Percentiles rank a stretch among this genome's conserved stretches.
Conservation (phyloP, 495 filamentous ascomycete genomes). For the Lophium mytilinum region DNA sequence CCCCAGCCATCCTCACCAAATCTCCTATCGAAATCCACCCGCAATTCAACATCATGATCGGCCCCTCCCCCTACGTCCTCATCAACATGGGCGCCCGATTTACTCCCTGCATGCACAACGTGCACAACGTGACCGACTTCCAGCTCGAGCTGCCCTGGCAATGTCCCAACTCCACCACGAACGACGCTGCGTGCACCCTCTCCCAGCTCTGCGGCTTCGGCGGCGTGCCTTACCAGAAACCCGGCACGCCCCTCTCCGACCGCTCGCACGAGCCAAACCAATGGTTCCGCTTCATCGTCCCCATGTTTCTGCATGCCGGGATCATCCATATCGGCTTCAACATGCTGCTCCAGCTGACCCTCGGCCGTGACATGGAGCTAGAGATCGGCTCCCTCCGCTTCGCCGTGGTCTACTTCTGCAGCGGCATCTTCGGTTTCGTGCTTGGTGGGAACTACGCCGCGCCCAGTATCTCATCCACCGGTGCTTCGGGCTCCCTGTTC, state of each 20-base stretch:
- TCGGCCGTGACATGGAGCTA: conserved; percentile 85
- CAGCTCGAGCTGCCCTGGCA: conserved; percentile 48
- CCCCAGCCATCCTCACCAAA: conserved; percentile 50
- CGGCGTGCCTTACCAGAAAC: conserved; percentile 55
- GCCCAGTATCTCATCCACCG: conserved; percentile 68
- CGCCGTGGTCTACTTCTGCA: conserved; percentile 75
- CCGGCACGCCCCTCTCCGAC: conserved; percentile 37
- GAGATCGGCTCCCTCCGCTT: conserved; percentile 81
- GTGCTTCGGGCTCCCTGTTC: conserved; percentile 83
- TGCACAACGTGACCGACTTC: conserved; percentile 48
- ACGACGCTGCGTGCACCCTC: conserved; percentile 53
- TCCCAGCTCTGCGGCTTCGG: conserved; percentile 74
- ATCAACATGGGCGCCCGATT: conserved; percentile 96
- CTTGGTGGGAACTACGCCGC: conserved; percentile 89
- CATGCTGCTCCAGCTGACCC: conserved; percentile 75
- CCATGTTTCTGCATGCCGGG: conserved; percentile 92
- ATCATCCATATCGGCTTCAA: conserved; percentile 95
- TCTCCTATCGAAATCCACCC: conserved; percentile 81
- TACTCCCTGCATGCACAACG: conserved; percentile 88
- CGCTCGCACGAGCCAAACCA: conserved; percentile 62
- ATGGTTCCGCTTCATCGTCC: conserved; percentile 92
- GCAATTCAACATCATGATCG: conserved; percentile 91
- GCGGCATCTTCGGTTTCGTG: conserved; percentile 94
- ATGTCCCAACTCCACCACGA: conserved; percentile 65
- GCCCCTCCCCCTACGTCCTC: conserved; percentile 77